Base-by-base conservation (phyloP, 2,329 filamentous ascomycete genomes). In the Plectosphaerella plurivora region DNA sequence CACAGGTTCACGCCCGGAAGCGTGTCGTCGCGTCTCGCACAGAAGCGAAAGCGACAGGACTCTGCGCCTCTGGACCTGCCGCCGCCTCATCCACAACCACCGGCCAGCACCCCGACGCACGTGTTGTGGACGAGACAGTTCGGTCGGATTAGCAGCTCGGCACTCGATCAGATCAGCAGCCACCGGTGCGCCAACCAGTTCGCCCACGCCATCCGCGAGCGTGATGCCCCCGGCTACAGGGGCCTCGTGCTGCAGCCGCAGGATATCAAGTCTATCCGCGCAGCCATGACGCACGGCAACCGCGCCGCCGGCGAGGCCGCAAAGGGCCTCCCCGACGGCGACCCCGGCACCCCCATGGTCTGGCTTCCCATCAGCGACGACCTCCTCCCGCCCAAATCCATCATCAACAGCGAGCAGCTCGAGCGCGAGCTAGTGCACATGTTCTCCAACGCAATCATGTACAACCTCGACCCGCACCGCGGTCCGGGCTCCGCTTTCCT, bases 401-500 rank as follows among this genome's bases (percentile, higher is more conserved):
- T 97, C 61, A 89, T 97, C 68, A 97, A 97, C 68, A 92, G 89
- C 49, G 84, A 88, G 1, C 94, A 97, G 67, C 78, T 97, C 15
- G 93, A 97, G 69, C 90, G 91, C 59, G 93, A 97, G 67, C 75
- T 97, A 11, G 90, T 95, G 61, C 89, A 95, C 61, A 97, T 97
- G 89, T 96, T 97, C 68, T 91, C 91, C 59, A 97, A 97, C 63
- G 93, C 94, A 16, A 88, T 97, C 69, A 97, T 99, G 94, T 99
- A 96, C 75, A 97, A 97, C 61, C 86, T 89, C 0, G 90, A 96
- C 56, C 85, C 87, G 0, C 77, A 88, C 59, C 82, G 86, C 24
- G 87, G 88, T 0, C 83, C 87, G 10, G 87, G 87, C 0, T 74
- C 78, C 2, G 73, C 77, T 0, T 88, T 91, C 57, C 67, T 81